phyloP scores from a whole-genome alignment of 257 asterid species.

The Cruciata laevipes region DNA sequence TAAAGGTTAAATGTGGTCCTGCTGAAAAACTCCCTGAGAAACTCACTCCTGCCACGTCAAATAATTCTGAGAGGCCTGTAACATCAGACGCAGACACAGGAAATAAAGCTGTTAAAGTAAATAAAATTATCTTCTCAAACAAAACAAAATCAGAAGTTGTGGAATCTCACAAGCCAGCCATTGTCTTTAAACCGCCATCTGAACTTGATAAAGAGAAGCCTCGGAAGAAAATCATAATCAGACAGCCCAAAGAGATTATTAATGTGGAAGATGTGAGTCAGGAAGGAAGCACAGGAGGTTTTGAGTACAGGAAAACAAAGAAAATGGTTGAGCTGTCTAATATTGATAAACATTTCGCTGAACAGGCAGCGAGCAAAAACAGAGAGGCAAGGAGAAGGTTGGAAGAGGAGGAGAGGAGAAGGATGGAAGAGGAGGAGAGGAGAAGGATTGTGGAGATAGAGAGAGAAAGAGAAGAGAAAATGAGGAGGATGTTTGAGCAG shows the following conservation, averaged over 20 bases:
- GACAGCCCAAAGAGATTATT: conserved; percentile 64
- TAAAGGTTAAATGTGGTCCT: conserved; percentile 81
- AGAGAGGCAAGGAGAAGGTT: conserved; percentile 53
- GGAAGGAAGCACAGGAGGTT: conserved; percentile 68
- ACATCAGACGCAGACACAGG: conserved; percentile 66
- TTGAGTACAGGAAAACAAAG: conserved; percentile 72
- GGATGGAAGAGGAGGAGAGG: conserved; percentile 53
- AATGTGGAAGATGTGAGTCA: conserved; percentile 68
- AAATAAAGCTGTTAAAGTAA: conserved; percentile 55
- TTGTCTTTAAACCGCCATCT: conserved; percentile 70
- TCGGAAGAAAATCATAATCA: conserved; percentile 70
- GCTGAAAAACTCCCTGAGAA: conserved; percentile 68
- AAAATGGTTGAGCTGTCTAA: conserved; percentile 66
- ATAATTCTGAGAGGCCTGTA: conserved; percentile 63
- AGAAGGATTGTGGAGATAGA: not conserved
- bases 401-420: conserved; percentile 56
- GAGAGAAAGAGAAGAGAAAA: conserved; percentile 45
- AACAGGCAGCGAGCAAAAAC: conserved; percentile 52
- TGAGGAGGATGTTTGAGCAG: conserved; percentile 38
- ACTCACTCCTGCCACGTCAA: conserved; percentile 60
- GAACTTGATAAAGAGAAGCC: conserved; percentile 68
- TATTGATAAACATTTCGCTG: conserved; percentile 42
- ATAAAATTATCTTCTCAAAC: conserved; percentile 71
- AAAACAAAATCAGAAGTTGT: conserved; percentile 64
- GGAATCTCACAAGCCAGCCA: conserved; percentile 60